Conservation (phyloP, 2,329 filamentous ascomycete species). For the Pseudocercospora macadamiae region DNA sequence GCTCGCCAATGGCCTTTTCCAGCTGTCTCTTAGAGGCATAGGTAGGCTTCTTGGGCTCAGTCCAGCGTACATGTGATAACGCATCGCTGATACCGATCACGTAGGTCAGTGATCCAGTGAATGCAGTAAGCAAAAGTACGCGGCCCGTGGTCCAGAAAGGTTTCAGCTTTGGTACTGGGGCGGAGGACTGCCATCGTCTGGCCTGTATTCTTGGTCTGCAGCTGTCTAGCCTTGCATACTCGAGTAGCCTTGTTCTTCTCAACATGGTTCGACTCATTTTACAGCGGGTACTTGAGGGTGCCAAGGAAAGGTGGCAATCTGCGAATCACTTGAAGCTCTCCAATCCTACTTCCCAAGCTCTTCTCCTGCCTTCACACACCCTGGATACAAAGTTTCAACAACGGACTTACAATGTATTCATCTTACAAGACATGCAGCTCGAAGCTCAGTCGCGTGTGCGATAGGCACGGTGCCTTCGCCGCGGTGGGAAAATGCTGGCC, state of each 20-base stretch:
- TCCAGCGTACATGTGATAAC: neutral
- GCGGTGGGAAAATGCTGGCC: neutral
- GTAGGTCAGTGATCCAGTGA: conserved; percentile 58
- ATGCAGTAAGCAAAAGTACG: conserved; percentile 52
- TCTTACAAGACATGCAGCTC: neutral
- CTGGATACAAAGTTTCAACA: neutral
- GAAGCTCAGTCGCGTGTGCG: neutral
- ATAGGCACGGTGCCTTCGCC: neutral
- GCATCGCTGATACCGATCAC: conserved; percentile 49
- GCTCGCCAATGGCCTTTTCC: conserved; percentile 60
- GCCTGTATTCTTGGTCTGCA: neutral
- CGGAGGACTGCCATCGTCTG: neutral
- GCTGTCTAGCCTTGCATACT: too few species aligned
- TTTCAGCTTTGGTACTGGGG: neutral
- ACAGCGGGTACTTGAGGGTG: too few species aligned
- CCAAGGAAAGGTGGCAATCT: neutral
- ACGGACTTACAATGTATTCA: neutral
- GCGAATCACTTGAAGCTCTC: neutral
- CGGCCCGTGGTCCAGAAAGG: conserved; percentile 53
- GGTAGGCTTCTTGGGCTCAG: conserved; percentile 34
- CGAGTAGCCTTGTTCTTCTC: too few species aligned
- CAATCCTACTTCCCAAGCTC: neutral
- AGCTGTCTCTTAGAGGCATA: conserved; percentile 57
- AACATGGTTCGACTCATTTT: too few species aligned
- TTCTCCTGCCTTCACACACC: neutral